Evolutionary conservation across 768 basidiomycete genomes (phyloP).

Genomic region (Xerocomus spinulosus): DNA sequence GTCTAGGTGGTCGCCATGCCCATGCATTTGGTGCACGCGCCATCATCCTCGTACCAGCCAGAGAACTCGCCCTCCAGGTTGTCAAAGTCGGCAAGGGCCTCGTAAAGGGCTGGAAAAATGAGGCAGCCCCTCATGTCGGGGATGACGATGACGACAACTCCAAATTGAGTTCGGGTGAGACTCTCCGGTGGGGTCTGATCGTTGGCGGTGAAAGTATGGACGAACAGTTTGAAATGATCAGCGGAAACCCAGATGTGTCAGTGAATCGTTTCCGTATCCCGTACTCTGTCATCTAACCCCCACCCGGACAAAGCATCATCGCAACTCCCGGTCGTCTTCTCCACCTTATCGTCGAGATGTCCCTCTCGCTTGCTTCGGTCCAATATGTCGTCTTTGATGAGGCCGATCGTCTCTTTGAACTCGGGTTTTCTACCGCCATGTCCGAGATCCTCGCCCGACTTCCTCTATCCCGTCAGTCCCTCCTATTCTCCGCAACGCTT

Average conservation of each 20-base stretch:
- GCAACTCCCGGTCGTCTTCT: slow-evolving; percentile 96
- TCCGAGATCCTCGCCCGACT: slow-evolving; percentile 90
- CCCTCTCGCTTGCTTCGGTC: slow-evolving; percentile 78
- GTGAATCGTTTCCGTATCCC: slow-evolving; percentile 30
- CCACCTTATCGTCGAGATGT: slow-evolving; percentile 98
- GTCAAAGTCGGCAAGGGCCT: slow-evolving; percentile 93
- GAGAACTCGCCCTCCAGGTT: slow-evolving; percentile 92
- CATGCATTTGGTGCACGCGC: slow-evolving; percentile 80
- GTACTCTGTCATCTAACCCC: slow-evolving; percentile 9
- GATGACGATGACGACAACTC: slow-evolving; percentile 56
- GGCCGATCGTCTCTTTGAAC: slow-evolving; percentile 96
- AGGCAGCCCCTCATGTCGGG: slow-evolving; percentile 66
- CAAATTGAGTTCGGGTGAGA: slow-evolving; percentile 46
- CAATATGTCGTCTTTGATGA: slow-evolving; percentile 96
- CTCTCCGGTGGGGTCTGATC: slow-evolving; percentile 85
- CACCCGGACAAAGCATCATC: slow-evolving; percentile 62
- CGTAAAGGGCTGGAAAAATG: slow-evolving; percentile 70
- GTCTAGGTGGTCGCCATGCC: slow-evolving; percentile 77
- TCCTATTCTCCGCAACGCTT: slow-evolving; percentile 94
- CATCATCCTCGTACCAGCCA: slow-evolving; percentile 83
- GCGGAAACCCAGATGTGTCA: slow-evolving; percentile 92
- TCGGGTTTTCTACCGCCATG: slow-evolving; percentile 92
- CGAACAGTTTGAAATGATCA: slow-evolving; percentile 94
- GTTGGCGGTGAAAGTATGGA: slow-evolving; percentile 96
- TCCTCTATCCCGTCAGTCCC: slow-evolving; percentile 80